Percentiles rank a stretch among this genome's conserved stretches.
phyloP scores from a whole-genome alignment of 1,284 basidiomycete species.

The Cystobasidiaceae sp. region DNA sequence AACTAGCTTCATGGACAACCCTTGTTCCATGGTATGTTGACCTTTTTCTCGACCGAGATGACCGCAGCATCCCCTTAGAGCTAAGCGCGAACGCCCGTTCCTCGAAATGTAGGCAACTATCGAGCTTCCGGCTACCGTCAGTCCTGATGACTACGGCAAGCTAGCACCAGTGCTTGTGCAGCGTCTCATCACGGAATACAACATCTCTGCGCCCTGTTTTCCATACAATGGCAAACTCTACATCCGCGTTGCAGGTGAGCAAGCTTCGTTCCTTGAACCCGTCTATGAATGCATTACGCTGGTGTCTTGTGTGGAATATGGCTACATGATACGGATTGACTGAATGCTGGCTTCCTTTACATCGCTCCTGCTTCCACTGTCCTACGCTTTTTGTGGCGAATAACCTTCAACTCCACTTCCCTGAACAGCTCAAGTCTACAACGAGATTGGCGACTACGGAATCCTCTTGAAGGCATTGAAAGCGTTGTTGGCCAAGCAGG shows the following conservation, averaged over 20 bases:
- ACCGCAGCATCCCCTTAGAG: no score
- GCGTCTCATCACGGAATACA: conserved; percentile 20
- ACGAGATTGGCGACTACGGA: conserved; percentile 47
- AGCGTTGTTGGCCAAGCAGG: conserved; percentile 38
- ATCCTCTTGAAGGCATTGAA: conserved; percentile 42
- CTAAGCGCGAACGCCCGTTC: no score
- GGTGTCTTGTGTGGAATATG: no score
- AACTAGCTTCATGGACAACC: conserved; percentile 38
- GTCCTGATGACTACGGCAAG: neutral
- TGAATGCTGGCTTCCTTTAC: no score
- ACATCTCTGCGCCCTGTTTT: conserved; percentile 29
- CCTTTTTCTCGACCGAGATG: no score
- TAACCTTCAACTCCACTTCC: conserved; percentile 1
- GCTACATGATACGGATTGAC: no score
- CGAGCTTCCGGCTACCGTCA: conserved; percentile 28
- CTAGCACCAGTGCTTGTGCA: conserved; percentile 24
- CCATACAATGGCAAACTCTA: conserved; percentile 41
- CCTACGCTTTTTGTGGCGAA: no score
- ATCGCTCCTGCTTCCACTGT: no score
- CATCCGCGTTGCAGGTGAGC: conserved; percentile 28
- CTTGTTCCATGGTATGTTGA: conserved; percentile 38
- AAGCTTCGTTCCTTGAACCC: no score
- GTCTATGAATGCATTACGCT: neutral
- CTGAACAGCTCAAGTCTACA: conserved; percentile 35
- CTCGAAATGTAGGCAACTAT: conserved; percentile 41